Conservation (phyloP, 495 filamentous ascomycete species). For the Delitschia confertaspora region DNA sequence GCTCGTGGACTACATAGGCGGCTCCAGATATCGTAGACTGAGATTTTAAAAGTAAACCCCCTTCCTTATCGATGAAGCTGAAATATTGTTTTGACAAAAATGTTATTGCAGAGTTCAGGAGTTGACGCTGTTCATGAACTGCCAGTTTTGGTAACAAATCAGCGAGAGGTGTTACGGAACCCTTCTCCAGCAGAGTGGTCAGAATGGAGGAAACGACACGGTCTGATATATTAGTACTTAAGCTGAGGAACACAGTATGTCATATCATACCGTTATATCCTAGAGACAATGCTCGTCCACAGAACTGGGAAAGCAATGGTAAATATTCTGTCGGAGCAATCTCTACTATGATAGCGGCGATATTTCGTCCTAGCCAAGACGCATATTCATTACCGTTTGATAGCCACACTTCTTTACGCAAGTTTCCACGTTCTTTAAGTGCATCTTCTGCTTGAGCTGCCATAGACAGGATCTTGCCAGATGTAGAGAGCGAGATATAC, state of each 20-base stretch:
- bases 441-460: slow-evolving; percentile 67
- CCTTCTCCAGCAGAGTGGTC: background rate
- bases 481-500: slow-evolving; percentile 53
- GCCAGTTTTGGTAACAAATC: slow-evolving; percentile 15
- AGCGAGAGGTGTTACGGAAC: background rate
- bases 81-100: slow-evolving; percentile 51
- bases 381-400: slow-evolving; percentile 56
- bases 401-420: slow-evolving; percentile 46
- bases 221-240: slow-evolving; percentile 6
- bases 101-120: slow-evolving; percentile 44
- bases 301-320: slow-evolving; percentile 40
- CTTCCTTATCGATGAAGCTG: slow-evolving; percentile 19
- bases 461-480: slow-evolving; percentile 61
- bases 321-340: slow-evolving; percentile 36
- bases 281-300: slow-evolving; percentile 57
- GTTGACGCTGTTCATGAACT: slow-evolving; percentile 22
- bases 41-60: slow-evolving; percentile 21
- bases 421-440: slow-evolving; percentile 29
- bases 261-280: slow-evolving; percentile 61
- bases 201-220: slow-evolving; percentile 7
- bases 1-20: slow-evolving; percentile 38
- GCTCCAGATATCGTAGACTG: slow-evolving; percentile 39
- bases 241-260: background rate
- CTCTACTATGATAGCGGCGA: slow-evolving; percentile 45
- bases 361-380: slow-evolving; percentile 67